Conservation (phyloP, 768 basidiomycete genomes). For the Phaeotremella fagi region DNA sequence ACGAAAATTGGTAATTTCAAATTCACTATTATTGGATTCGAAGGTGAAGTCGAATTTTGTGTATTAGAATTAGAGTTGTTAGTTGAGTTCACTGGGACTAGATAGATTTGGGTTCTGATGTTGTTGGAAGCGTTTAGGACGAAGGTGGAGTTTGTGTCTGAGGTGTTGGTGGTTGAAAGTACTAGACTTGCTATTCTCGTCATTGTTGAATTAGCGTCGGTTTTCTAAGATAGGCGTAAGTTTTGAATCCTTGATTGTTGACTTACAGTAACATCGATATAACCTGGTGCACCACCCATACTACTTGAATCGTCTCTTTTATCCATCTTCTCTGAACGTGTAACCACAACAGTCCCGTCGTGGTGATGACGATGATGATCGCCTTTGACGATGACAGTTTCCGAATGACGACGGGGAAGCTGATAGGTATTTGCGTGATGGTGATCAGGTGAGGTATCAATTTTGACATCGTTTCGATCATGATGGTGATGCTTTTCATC, state of each 20-base stretch:
- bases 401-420: not conserved
- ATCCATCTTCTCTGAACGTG: not conserved
- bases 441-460: too few relatives aligned
- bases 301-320: not conserved
- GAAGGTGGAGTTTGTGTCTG: constrained; percentile 47
- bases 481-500: too few relatives aligned
- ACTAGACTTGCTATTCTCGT: constrained; percentile 52
- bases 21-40: constrained; percentile 46
- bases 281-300: constrained; percentile 37
- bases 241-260: not conserved
- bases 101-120: constrained; percentile 53
- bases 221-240: too few relatives aligned
- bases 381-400: not conserved
- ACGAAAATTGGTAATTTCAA: constrained; percentile 54
- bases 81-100: constrained; percentile 45
- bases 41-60: constrained; percentile 7
- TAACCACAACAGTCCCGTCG: constrained; percentile 2
- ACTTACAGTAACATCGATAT: constrained; percentile 41
- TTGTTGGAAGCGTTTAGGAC: constrained; percentile 55
- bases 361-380: not conserved
- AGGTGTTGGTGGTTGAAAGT: constrained; percentile 42
- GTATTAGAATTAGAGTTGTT: constrained; percentile 9
- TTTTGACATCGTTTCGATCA: too few relatives aligned
- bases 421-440: too few relatives aligned
- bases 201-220: constrained; percentile 45